Conservation (phyloP, 2,329 filamentous ascomycete species). For the Alternaria ethzedia region DNA sequence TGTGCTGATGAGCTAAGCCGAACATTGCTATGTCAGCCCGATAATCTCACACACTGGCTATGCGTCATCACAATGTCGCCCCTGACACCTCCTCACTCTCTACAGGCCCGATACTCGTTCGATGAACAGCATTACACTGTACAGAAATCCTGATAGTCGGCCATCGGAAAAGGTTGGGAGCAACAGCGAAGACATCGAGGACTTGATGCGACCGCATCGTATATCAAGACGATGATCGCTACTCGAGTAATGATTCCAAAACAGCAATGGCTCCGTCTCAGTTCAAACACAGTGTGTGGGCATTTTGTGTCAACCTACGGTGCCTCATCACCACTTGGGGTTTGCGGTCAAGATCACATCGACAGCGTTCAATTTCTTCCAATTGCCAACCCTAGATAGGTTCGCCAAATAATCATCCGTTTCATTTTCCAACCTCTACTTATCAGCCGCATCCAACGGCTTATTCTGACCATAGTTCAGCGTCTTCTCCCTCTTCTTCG, state of each 20-base stretch:
- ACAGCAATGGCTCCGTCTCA: background rate
- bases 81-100: too few relatives aligned
- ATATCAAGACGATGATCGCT: too few relatives aligned
- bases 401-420: fast-evolving
- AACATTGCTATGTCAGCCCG: too few relatives aligned
- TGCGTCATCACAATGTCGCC: too few relatives aligned
- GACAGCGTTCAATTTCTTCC: too few relatives aligned
- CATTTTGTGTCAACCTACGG: fast-evolving
- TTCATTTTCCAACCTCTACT: background rate
- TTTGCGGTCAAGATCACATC: background rate
- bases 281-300: fast-evolving
- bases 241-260: too few relatives aligned
- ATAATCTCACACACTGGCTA: too few relatives aligned
- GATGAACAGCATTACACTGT: too few relatives aligned
- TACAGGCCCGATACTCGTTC: too few relatives aligned
- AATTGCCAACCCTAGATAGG: too few relatives aligned
- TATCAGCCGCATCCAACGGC: slow-evolving; percentile 20
- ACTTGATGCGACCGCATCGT: background rate
- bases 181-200: background rate
- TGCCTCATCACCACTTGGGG: fast-evolving
- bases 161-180: background rate
- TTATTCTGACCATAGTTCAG: slow-evolving; percentile 22
- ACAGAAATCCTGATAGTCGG: too few relatives aligned
- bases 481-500: slow-evolving; percentile 23
- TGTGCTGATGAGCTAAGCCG: background rate